Percentiles rank a stretch among this genome's conserved stretches.
These are phyloP conservation scores for Meredithiella fracta DNA, from an alignment of 2,329 filamentous ascomycete species.

Conservation along the genomic window DNA sequence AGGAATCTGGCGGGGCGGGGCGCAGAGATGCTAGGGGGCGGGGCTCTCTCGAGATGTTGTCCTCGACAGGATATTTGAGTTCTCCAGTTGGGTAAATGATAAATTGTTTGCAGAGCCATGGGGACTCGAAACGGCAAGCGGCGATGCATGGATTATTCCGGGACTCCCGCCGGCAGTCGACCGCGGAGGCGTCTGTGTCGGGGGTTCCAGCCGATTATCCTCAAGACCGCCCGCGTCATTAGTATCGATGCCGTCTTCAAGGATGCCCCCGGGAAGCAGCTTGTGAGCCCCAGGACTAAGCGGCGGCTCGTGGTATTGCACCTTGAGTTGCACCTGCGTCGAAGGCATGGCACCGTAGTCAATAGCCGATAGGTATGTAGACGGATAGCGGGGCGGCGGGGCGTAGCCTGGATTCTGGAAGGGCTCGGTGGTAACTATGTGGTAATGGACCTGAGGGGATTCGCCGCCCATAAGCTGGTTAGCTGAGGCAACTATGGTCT, in stretches of 20 bases:
- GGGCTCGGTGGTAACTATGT: not conserved
- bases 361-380: too few relatives aligned
- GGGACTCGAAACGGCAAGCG: slow-evolving; percentile 43
- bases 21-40: not conserved
- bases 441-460: not conserved
- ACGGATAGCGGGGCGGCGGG: too few relatives aligned
- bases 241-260: slow-evolving; percentile 31
- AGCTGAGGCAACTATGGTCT: not conserved
- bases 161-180: slow-evolving; percentile 22
- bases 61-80: slow-evolving; percentile 13
- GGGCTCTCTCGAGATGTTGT: slow-evolving; percentile 14
- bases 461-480: not conserved
- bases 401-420: not conserved
- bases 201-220: slow-evolving; percentile 15
- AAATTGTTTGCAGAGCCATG: slow-evolving; percentile 43
- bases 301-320: slow-evolving; percentile 31
- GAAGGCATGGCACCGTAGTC: too few relatives aligned
- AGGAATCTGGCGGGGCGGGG: not conserved
- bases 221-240: slow-evolving; percentile 36
- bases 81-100: slow-evolving; percentile 27
- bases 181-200: slow-evolving; percentile 18
- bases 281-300: slow-evolving; percentile 63
- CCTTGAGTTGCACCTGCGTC: not conserved
- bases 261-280: slow-evolving; percentile 51
- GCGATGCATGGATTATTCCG: slow-evolving; percentile 39